phyloP scores from a whole-genome alignment of 2,329 filamentous ascomycete species.

The Fusarium fujikuroi region DNA sequence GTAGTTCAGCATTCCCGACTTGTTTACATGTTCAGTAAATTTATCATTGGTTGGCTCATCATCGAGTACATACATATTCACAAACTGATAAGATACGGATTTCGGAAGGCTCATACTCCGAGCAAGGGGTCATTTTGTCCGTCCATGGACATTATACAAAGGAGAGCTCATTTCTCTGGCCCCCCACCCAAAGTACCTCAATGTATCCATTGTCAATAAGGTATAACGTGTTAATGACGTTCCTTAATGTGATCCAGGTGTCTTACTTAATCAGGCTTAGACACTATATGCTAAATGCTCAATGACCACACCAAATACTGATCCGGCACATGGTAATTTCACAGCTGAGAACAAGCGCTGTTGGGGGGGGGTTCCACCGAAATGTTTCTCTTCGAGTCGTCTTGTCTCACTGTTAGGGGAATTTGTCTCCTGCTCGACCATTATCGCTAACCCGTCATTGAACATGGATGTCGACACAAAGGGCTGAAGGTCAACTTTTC shows the following conservation, averaged over 20 bases:
- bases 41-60: conserved; percentile 1
- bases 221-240: conserved; percentile 25
- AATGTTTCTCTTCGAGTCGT: not conserved
- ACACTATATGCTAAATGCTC: conserved; percentile 6
- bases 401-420: not conserved
- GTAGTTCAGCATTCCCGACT: not conserved
- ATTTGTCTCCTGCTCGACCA: not conserved
- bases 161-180: conserved; percentile 39
- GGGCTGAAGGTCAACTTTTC: not conserved
- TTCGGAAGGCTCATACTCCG: conserved; percentile 11
- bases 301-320: conserved; percentile 14
- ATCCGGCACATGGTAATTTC: conserved; percentile 32
- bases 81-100: not conserved
- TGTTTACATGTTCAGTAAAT: conserved; percentile 5
- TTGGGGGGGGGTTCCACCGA: not conserved
- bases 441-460: not conserved
- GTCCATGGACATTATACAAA: conserved; percentile 16
- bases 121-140: conserved; percentile 13
- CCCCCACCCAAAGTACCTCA: conserved; percentile 27
- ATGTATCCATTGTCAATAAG: not conserved
- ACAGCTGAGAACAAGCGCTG: conserved; percentile 21
- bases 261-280: conserved; percentile 36
- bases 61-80: not conserved
- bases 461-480: not conserved
- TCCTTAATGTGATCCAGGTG: conserved; percentile 1